Percentiles rank a stretch among this genome's conserved stretches.
phyloP scores from a whole-genome alignment of 177 flowering plant genomes.

The Vitis hybrid region DNA sequence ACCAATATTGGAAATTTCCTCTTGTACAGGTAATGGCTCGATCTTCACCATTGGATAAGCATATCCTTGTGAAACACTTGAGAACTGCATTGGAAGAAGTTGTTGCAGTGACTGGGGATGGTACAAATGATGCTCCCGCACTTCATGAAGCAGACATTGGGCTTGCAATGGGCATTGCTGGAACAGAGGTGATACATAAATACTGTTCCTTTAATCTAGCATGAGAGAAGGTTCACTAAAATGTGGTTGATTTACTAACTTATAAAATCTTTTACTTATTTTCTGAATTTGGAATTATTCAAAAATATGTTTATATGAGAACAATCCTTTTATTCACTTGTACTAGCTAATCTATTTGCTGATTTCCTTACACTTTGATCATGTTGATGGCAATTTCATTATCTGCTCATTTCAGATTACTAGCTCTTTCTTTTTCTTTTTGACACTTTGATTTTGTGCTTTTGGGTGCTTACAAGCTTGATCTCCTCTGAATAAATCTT shows the following conservation, averaged over 20 bases:
- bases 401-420: not conserved
- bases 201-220: not conserved
- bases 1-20: not conserved
- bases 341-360: not conserved
- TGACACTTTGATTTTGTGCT: no score
- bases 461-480: no score
- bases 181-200: slow-evolving; percentile 72
- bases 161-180: slow-evolving; percentile 98
- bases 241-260: not conserved
- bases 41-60: slow-evolving; percentile 95
- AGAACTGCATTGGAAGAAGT: slow-evolving; percentile 70
- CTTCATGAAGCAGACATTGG: slow-evolving; percentile 99
- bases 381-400: not conserved
- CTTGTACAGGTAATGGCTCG: slow-evolving; percentile 88
- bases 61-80: slow-evolving; percentile 77
- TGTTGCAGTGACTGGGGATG: slow-evolving; percentile 98
- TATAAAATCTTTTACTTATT: not conserved
- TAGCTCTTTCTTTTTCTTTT: not conserved
- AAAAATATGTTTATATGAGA: not conserved
- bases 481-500: no score
- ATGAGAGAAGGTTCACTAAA: not conserved
- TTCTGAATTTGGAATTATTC: not conserved
- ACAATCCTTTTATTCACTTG: not conserved
- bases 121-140: slow-evolving; percentile 98
- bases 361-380: not conserved